Conservation (phyloP, 768 basidiomycete species). For the Boletus huronensis region DNA sequence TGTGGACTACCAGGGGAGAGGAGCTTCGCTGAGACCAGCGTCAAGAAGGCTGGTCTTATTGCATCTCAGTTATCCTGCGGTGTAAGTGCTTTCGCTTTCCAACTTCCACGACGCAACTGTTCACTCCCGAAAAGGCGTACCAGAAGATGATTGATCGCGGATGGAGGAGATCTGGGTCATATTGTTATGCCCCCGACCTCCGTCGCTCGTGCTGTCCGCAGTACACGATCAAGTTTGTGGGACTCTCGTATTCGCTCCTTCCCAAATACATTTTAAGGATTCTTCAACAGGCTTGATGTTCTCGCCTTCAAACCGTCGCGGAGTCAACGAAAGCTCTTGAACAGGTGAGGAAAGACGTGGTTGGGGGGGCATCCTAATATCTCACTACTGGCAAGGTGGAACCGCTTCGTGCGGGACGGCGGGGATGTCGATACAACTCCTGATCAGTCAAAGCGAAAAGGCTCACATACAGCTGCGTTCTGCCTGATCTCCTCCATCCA, state of each 20-base stretch:
- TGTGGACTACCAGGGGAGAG: constrained; percentile 55
- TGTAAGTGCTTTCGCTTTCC: constrained; percentile 30
- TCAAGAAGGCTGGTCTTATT: constrained; percentile 46
- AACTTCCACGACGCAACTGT: background rate
- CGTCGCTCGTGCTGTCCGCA: constrained; percentile 84
- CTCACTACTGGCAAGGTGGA: constrained; percentile 52
- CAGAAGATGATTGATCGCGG: constrained; percentile 82
- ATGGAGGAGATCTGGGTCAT: constrained; percentile 80
- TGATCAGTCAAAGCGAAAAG: constrained; percentile 9
- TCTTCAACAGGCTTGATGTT: constrained; percentile 56
- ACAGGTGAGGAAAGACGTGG: constrained; percentile 45
- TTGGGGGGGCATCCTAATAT: background rate
- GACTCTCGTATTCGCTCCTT: constrained; percentile 4
- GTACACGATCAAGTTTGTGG: constrained; percentile 82
- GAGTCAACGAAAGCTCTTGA: constrained; percentile 71
- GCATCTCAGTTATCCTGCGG: constrained; percentile 52
- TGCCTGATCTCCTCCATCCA: constrained; percentile 51
- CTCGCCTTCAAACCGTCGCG: constrained; percentile 63
- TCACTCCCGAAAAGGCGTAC: constrained; percentile 50
- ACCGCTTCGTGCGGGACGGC: constrained; percentile 57
- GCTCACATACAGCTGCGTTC: constrained; percentile 27
- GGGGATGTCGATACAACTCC: constrained; percentile 27
- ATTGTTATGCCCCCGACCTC: constrained; percentile 88
- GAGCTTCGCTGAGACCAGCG: constrained; percentile 39
- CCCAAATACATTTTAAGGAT: constrained; percentile 16